These are phyloP conservation scores for Narthecium ossifragum DNA, from an alignment of 106 monocot genomes.

Conservation along the genomic window DNA sequence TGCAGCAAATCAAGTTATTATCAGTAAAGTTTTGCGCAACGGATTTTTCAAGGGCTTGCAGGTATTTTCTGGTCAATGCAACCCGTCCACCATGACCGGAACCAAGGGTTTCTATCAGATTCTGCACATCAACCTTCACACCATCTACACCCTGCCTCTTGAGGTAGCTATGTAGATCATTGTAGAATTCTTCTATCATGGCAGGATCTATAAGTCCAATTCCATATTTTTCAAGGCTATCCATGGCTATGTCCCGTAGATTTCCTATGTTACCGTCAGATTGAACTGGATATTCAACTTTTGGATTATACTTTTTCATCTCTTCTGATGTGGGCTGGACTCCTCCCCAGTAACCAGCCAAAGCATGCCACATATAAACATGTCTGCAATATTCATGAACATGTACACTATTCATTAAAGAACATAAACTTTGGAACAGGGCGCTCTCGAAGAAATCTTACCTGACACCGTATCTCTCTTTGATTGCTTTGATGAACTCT, in stretches of 20 bases:
- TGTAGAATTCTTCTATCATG: slow-evolving; percentile 27
- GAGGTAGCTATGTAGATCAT: slow-evolving; percentile 34
- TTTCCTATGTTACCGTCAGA: slow-evolving; percentile 25
- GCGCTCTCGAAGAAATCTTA: slow-evolving; percentile 4
- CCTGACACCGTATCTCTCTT: slow-evolving; percentile 15
- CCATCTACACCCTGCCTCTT: slow-evolving; percentile 14
- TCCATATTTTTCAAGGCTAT: slow-evolving; percentile 32
- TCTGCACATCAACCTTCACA: slow-evolving; percentile 29
- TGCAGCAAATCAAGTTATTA: slow-evolving; percentile 22
- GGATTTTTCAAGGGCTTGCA: slow-evolving; percentile 20
- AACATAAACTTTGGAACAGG: too few relatives aligned
- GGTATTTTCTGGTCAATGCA: slow-evolving; percentile 18
- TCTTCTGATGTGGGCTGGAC: slow-evolving; percentile 20
- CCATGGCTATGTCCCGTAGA: slow-evolving; percentile 19
- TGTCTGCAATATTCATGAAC: slow-evolving; percentile 12
- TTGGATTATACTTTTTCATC: slow-evolving; percentile 37
- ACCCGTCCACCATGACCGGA: slow-evolving; percentile 26
- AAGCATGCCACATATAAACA: slow-evolving; percentile 42
- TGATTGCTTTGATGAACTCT: slow-evolving; percentile 19
- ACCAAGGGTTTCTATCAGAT: slow-evolving; percentile 19
- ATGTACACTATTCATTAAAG: too few relatives aligned
- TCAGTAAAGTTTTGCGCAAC: slow-evolving; percentile 13
- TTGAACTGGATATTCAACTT: slow-evolving; percentile 20
- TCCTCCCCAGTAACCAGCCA: slow-evolving; percentile 41
- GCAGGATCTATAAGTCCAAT: slow-evolving; percentile 26